Conservation (phyloP, 2,329 filamentous ascomycete genomes). For the Cytospora piceicola region DNA sequence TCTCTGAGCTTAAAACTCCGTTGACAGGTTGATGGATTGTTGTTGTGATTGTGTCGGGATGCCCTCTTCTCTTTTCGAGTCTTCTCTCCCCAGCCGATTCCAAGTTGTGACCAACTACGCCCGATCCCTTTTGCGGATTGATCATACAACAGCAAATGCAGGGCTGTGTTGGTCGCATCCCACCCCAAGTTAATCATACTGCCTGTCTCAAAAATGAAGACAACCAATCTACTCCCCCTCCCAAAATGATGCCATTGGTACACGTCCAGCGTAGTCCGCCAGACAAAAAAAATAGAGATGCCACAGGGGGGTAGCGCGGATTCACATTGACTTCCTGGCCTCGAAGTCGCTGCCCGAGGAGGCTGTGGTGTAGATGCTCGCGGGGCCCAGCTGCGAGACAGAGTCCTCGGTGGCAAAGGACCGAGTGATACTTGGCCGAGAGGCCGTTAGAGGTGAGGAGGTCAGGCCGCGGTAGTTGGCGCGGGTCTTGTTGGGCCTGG, state of each 20-base stretch:
- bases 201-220: neutral
- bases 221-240: neutral
- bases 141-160: constrained; percentile 11
- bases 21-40: neutral
- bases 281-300: neutral
- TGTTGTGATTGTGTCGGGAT: neutral
- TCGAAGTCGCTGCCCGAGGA: constrained; percentile 15
- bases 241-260: constrained; percentile 1
- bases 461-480: constrained; percentile 28
- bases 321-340: constrained; percentile 3
- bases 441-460: constrained; percentile 20
- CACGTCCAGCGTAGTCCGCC: constrained; percentile 1
- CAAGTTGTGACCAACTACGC: constrained; percentile 7
- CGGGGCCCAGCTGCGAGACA: constrained; percentile 12
- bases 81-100: neutral
- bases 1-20: neutral
- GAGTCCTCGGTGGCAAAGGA: constrained; percentile 27
- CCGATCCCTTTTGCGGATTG: neutral
- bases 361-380: constrained; percentile 5
- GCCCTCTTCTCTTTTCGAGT: neutral
- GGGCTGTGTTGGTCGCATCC: neutral
- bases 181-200: neutral
- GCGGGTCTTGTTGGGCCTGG: constrained; percentile 20
- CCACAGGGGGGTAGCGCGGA: neutral
- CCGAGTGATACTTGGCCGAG: constrained; percentile 21